These are phyloP conservation scores for Fraxinus velutina DNA, from an alignment of 305 asterid species.

Conservation along the genomic window DNA sequence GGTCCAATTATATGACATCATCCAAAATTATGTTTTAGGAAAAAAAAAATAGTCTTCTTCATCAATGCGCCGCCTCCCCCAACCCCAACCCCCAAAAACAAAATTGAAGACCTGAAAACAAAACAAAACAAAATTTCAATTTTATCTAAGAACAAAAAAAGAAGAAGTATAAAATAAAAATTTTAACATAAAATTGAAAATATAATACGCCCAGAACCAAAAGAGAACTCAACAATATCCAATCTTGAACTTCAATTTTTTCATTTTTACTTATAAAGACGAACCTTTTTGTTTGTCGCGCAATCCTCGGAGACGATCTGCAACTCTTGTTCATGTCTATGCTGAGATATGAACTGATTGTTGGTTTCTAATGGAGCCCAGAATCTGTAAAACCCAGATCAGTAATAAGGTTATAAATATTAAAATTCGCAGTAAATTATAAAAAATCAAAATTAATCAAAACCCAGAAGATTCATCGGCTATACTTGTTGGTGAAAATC, in stretches of 20 bases:
- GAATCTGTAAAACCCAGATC: conserved; percentile 32
- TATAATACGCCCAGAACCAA: not conserved
- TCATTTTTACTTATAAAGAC: not conserved
- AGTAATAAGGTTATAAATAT: conserved; percentile 6
- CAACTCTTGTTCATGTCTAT: conserved; percentile 42
- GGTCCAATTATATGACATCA: not conserved
- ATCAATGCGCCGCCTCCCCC: not conserved
- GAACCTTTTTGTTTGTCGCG: conserved; percentile 31
- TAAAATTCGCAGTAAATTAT: not conserved
- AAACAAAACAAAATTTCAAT: not conserved
- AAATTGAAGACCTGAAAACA: not conserved
- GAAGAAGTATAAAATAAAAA: not conserved
- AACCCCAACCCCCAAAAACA: not conserved
- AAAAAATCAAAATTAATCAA: not conserved
- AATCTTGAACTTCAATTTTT: not conserved
- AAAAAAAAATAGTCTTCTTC: not conserved
- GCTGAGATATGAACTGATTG: conserved; percentile 38
- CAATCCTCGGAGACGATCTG: conserved; percentile 49
- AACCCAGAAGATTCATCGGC: not conserved
- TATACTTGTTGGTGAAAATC: conserved; percentile 37
- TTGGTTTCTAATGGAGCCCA: conserved; percentile 40
- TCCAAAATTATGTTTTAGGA: not conserved
- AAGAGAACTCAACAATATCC: not conserved
- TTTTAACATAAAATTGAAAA: not conserved
- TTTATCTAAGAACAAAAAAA: not conserved